phyloP scores from a whole-genome alignment of 2,329 filamentous ascomycete species.

The Aciculosporium take region DNA sequence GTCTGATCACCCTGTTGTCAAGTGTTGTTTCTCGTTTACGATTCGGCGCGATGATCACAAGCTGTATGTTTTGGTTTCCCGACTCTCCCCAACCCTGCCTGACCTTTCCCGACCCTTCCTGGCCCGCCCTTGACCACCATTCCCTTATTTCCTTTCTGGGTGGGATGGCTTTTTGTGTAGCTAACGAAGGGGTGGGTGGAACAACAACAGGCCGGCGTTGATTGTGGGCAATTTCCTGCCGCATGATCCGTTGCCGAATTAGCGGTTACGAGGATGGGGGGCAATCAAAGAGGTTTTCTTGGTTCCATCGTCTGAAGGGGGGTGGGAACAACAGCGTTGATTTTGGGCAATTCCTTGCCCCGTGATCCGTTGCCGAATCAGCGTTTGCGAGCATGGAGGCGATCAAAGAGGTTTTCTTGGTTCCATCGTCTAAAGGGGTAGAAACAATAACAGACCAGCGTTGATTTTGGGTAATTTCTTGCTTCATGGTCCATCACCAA shows the following conservation, averaged over 20 bases:
- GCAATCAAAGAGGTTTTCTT: background rate
- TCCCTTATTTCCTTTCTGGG: too few relatives aligned
- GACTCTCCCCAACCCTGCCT: too few relatives aligned
- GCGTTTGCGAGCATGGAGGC: background rate
- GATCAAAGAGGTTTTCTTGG: background rate
- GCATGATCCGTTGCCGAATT: conserved; percentile 43
- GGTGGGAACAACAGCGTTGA: conserved; percentile 52
- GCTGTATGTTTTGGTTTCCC: conserved; percentile 58
- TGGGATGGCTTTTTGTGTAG: background rate
- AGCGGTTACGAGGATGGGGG: background rate
- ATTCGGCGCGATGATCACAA: conserved; percentile 91
- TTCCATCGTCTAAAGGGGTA: background rate
- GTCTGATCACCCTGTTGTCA: conserved; percentile 58
- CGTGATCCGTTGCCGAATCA: conserved; percentile 44
- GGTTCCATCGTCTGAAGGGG: background rate
- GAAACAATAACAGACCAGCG: conserved; percentile 47
- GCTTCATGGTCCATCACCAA: conserved; percentile 52
- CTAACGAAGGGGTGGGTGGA: conserved; percentile 6
- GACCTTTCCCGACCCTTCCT: too few relatives aligned
- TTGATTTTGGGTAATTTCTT: conserved; percentile 95
- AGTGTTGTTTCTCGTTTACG: conserved; percentile 96
- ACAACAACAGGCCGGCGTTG: conserved; percentile 56
- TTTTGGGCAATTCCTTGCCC: conserved; percentile 92
- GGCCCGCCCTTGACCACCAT: too few relatives aligned
- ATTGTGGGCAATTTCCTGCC: conserved; percentile 97